phyloP scores from a whole-genome alignment of 768 basidiomycete species.

The Tephrocybe sp. region DNA sequence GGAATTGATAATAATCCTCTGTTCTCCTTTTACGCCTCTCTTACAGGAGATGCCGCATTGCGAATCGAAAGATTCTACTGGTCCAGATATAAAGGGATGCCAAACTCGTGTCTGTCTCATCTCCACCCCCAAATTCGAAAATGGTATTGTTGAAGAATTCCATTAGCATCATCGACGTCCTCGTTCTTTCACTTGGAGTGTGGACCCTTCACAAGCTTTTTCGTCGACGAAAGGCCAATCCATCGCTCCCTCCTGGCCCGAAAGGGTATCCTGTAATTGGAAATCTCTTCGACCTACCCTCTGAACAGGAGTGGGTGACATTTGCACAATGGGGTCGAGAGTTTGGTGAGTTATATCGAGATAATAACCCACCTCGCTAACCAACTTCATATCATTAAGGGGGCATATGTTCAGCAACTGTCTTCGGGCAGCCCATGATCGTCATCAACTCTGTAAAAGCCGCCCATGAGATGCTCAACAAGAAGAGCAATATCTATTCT shows the following conservation, averaged over 20 bases:
- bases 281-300: slow-evolving; percentile 50
- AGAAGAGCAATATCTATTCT: slow-evolving; percentile 26
- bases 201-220: slow-evolving; percentile 30
- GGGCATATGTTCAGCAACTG: slow-evolving; percentile 3
- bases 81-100: not conserved
- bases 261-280: slow-evolving; percentile 50
- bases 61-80: not conserved
- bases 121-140: not conserved
- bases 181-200: slow-evolving; percentile 28
- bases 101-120: too few relatives aligned
- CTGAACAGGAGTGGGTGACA: slow-evolving; percentile 45
- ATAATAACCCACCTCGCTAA: not conserved
- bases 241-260: slow-evolving; percentile 47
- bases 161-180: slow-evolving; percentile 25
- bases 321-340: slow-evolving; percentile 50
- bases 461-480: slow-evolving; percentile 29
- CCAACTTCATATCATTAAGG: not conserved
- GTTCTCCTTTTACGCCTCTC: too few relatives aligned
- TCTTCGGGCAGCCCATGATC: slow-evolving; percentile 22
- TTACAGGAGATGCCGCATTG: too few relatives aligned
- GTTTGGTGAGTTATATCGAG: slow-evolving; percentile 36
- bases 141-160: slow-evolving; percentile 8
- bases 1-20: too few relatives aligned
- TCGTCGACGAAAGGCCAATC: slow-evolving; percentile 16
- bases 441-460: slow-evolving; percentile 26